Evolutionary conservation across 1,139 yeast genomes (phyloP), one percentile per base, ranked within the genome.

Genomic region (Nakaseomyces sp.): DNA sequence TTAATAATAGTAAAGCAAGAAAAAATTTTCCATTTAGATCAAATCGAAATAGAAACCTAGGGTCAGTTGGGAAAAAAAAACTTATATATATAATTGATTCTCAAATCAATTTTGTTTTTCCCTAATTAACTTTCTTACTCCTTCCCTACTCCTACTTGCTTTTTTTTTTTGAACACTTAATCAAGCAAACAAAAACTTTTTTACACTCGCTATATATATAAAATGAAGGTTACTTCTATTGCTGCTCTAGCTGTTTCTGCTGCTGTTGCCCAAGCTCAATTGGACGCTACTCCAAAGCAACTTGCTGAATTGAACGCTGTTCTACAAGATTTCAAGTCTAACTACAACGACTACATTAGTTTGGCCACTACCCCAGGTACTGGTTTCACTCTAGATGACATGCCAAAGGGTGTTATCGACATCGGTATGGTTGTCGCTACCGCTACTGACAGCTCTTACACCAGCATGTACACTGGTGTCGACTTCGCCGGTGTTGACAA

Each of bases 391-490:
- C 28, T 41, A 29, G 40, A 24, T 24, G 17, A 35, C 26, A 35
- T 41, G 36, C 43, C 43, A 35, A 28, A 33, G 7, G 43, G 43
- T 29, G n/a, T 41, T 22, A 26, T 41, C 24, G 35, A 41, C 2
- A 16, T 41, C 18, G 43, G 40, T 41, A 29, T 19, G 18, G 36
- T 24, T n/a, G 13, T 36, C 16, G 22, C 16, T 25, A 22, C 29
- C 17, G 39, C 57, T n/a, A 32, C 38, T 25, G 43, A 41, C 31
- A 31, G 36, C 15, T 41, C 43, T 16, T 41, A 41, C 40, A 68
- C 71, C 47, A 58, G 69, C n/a, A 55, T 68, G 46, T 57, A 54
- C 44, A 37, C 51, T 35, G 33, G 45, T 35, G 51, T 56, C 37
- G 55, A 57, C 45, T 40, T 48, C 43, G 33, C 53, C 26, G 57